Conservation (phyloP, 768 basidiomycete species). For the Auricularia sp. region DNA sequence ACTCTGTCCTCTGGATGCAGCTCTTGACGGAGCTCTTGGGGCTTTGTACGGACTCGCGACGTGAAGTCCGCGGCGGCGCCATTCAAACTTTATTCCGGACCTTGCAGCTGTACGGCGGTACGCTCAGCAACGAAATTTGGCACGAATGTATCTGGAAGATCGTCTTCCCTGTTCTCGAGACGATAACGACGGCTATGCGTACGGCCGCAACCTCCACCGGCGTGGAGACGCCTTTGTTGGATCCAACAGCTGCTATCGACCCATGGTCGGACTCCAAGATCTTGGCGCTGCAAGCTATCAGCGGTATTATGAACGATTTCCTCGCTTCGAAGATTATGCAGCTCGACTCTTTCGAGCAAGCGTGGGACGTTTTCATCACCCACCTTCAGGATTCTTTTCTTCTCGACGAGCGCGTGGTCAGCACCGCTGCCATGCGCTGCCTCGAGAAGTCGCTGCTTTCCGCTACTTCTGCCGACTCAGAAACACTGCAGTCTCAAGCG, state of each 20-base stretch:
- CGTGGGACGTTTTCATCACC: slow-evolving; percentile 65
- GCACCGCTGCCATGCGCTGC: slow-evolving; percentile 75
- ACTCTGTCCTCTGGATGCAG: slow-evolving; percentile 90
- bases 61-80: slow-evolving; percentile 86
- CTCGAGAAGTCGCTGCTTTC: slow-evolving; percentile 71
- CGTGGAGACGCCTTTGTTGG: neutral
- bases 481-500: slow-evolving; percentile 32
- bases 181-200: slow-evolving; percentile 49
- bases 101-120: slow-evolving; percentile 86
- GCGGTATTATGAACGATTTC: slow-evolving; percentile 77
- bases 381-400: slow-evolving; percentile 65
- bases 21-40: slow-evolving; percentile 74
- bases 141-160: slow-evolving; percentile 86
- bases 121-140: slow-evolving; percentile 76
- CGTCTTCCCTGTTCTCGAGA: slow-evolving; percentile 75
- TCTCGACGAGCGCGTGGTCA: slow-evolving; percentile 55
- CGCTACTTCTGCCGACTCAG: slow-evolving; percentile 24
- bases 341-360: slow-evolving; percentile 55
- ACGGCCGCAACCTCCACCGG: slow-evolving; percentile 14
- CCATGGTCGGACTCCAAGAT: slow-evolving; percentile 85
- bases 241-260: slow-evolving; percentile 20
- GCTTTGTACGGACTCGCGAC: slow-evolving; percentile 69
- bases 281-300: slow-evolving; percentile 74
- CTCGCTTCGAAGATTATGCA: slow-evolving; percentile 60
- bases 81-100: slow-evolving; percentile 93